Conservation (phyloP, 495 filamentous ascomycete species). For the Talaromyces borbonicus region DNA sequence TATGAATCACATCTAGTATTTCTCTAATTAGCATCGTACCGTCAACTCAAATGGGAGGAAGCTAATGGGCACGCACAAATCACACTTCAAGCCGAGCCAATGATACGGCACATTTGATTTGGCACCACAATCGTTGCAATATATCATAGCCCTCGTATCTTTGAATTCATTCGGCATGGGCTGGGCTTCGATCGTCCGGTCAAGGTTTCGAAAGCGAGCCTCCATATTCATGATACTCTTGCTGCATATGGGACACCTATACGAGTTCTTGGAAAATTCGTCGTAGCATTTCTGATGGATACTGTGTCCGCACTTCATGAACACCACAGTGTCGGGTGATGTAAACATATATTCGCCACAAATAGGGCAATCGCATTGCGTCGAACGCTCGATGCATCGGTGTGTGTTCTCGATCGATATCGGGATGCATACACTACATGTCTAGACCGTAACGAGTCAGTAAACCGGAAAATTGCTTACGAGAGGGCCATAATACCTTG, state of each 20-base stretch:
- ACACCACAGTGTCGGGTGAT: conserved; percentile 79
- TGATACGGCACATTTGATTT: conserved; percentile 82
- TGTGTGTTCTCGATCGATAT: conserved; percentile 73
- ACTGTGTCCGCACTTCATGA: conserved; percentile 93
- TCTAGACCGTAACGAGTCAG: conserved; percentile 39
- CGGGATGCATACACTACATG: conserved; percentile 82
- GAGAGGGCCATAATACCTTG: conserved; percentile 51
- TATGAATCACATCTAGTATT: conserved; percentile 64
- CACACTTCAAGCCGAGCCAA: conserved; percentile 90
- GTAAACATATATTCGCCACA: conserved; percentile 96
- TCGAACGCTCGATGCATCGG: conserved; percentile 88
- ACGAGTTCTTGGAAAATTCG: conserved; percentile 74
- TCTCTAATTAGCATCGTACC: conserved; percentile 12
- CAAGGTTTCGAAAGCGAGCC: conserved; percentile 79
- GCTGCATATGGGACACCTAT: conserved; percentile 91
- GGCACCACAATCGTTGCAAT: conserved; percentile 89
- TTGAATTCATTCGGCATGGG: conserved; percentile 83
- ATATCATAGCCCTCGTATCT: conserved; percentile 69
- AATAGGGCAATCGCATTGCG: conserved; percentile 96
- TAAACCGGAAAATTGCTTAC: not conserved
- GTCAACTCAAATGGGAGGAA: not conserved
- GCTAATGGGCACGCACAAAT: conserved; percentile 37
- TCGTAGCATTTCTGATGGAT: conserved; percentile 84
- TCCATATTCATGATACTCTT: conserved; percentile 96
- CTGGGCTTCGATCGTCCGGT: conserved; percentile 73